phyloP scores from a whole-genome alignment of 495 filamentous ascomycete genomes.

The Haplographium delicatum region DNA sequence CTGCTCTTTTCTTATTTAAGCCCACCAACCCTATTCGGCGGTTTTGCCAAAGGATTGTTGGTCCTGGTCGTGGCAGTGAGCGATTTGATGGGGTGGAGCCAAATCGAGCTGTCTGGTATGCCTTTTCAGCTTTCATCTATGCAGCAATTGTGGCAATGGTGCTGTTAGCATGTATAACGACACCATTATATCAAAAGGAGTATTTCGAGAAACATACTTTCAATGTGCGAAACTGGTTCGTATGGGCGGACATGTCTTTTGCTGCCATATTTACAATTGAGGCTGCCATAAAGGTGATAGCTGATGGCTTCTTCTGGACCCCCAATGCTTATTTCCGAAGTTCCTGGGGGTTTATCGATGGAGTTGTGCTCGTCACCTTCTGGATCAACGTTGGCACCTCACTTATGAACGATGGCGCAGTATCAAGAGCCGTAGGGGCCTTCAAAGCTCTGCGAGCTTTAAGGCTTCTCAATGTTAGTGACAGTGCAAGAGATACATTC shows the following conservation, averaged over 20 bases:
- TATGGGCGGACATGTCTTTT: slow-evolving; percentile 86
- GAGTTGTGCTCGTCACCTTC: slow-evolving; percentile 83
- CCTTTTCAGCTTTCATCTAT: slow-evolving; percentile 91
- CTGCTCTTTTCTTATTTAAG: slow-evolving; percentile 79
- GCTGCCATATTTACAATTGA: slow-evolving; percentile 83
- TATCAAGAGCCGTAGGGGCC: slow-evolving; percentile 86
- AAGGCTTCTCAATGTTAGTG: slow-evolving; percentile 88
- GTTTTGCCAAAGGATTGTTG: slow-evolving; percentile 85
- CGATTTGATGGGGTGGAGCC: slow-evolving; percentile 83
- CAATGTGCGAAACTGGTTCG: slow-evolving; percentile 77
- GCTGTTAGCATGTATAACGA: slow-evolving; percentile 87
- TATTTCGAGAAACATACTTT: slow-evolving; percentile 59
- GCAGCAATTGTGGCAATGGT: slow-evolving; percentile 96
- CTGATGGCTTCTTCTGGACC: slow-evolving; percentile 94
- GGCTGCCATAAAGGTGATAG: slow-evolving; percentile 87
- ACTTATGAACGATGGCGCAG: slow-evolving; percentile 66
- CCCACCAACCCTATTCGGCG: slow-evolving; percentile 71
- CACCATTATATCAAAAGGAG: slow-evolving; percentile 84
- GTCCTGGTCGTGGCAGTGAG: slow-evolving; percentile 80
- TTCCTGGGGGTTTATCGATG: slow-evolving; percentile 96
- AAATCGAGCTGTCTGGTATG: slow-evolving; percentile 82
- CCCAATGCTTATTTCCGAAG: slow-evolving; percentile 96
- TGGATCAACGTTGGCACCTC: slow-evolving; percentile 93
- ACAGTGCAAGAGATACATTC: slow-evolving; percentile 92
- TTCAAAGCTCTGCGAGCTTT: slow-evolving; percentile 98